Base-by-base conservation (phyloP, 352 stramenopile species). In the Phytophthora fragariaefolia region DNA sequence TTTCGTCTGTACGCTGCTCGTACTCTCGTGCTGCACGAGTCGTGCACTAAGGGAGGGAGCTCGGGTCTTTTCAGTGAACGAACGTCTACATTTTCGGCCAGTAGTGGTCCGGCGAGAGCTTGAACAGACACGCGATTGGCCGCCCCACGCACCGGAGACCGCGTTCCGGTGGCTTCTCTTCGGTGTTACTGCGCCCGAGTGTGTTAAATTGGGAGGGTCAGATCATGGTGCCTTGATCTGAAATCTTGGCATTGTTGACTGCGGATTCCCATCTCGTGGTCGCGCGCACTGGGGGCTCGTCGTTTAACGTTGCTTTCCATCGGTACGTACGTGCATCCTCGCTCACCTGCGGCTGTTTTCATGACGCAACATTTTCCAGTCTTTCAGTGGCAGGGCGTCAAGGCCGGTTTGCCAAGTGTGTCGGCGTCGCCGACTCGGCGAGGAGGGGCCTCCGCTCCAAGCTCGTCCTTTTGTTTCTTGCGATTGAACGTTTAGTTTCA, bases 121-220 rank as follows among this genome's bases (percentile, higher is more conserved):
- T 13, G 23, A 53, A 53, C 26, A 23, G 47, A 38, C 47, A 53
- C 47, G 47, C 47, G 47, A 53, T 53, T 53, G 47, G 47, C 47
- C 42, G 42, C 27, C 42, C n/a, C n/a, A n/a, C n/a, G n/a, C n/a
- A n/a, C n/a, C n/a, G n/a, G n/a, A n/a, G n/a, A n/a, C n/a, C n/a
- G n/a, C n/a, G n/a, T n/a, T n/a, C n/a, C n/a, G n/a, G n/a, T n/a
- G n/a, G n/a, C n/a, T n/a, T n/a, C n/a, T n/a, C n/a, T n/a, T n/a
- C n/a, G n/a, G n/a, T n/a, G n/a, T n/a, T n/a, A n/a, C n/a, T n/a
- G n/a, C n/a, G n/a, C n/a, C n/a, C n/a, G n/a, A n/a, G n/a, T n/a
- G n/a, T n/a, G n/a, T n/a, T n/a, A n/a, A n/a, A n/a, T n/a, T n/a
- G n/a, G n/a, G n/a, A n/a, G n/a, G n/a, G n/a, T n/a, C n/a, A n/a